phyloP scores from a whole-genome alignment of 768 basidiomycete genomes.

The Amanita jacksonii region DNA sequence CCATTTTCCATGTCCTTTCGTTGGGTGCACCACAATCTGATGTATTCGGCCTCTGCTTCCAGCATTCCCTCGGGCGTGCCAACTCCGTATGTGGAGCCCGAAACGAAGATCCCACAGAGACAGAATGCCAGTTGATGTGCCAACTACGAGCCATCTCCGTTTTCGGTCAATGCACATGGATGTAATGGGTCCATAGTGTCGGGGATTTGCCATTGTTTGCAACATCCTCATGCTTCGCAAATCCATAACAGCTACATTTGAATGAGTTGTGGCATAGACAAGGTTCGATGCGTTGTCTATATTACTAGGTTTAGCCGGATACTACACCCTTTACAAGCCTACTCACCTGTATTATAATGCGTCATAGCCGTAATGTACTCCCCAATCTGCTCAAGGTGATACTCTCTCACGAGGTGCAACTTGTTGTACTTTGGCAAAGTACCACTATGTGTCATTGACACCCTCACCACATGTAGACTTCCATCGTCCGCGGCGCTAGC shows the following conservation, averaged over 20 bases:
- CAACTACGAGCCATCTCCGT: slow-evolving; percentile 81
- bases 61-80: slow-evolving; percentile 60
- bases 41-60: slow-evolving; percentile 52
- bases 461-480: slow-evolving; percentile 74
- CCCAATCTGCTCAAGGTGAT: slow-evolving; percentile 58
- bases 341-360: slow-evolving; percentile 37
- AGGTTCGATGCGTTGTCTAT: slow-evolving; percentile 69
- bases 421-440: slow-evolving; percentile 78
- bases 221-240: slow-evolving; percentile 75
- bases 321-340: too few species aligned
- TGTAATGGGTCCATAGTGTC: slow-evolving; percentile 81
- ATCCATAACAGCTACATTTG: slow-evolving; percentile 67
- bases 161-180: slow-evolving; percentile 78
- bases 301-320: too few species aligned
- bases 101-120: slow-evolving; percentile 96
- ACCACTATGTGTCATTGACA: slow-evolving; percentile 60
- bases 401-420: slow-evolving; percentile 72
- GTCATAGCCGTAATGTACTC: slow-evolving; percentile 81
- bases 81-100: slow-evolving; percentile 78
- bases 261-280: slow-evolving; percentile 79
- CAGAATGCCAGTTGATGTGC: slow-evolving; percentile 76
- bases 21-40: slow-evolving; percentile 75
- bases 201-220: slow-evolving; percentile 74
- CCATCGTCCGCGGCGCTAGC: slow-evolving; percentile 82
- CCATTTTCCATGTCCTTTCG: slow-evolving; percentile 84